phyloP scores from a whole-genome alignment of 2,329 filamentous ascomycete species.

The Seiridium unicorne region DNA sequence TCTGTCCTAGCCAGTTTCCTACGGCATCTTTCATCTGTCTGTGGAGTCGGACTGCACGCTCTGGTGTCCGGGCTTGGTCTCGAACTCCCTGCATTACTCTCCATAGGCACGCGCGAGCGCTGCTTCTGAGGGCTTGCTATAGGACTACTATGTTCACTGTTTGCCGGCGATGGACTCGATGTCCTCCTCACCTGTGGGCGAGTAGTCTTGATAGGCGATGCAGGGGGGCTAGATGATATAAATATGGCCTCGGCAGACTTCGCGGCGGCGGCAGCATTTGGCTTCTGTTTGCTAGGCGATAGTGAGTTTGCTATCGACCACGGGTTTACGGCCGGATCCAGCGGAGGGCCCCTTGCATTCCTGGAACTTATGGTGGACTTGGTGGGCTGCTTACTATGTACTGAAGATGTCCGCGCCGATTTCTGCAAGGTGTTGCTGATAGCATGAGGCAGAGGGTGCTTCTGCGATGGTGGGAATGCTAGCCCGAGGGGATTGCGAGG shows the following conservation, averaged over 20 bases:
- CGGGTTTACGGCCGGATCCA: conserved; percentile 26
- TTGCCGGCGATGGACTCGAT: background rate
- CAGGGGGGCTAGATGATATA: conserved; percentile 43
- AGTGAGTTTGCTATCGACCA: conserved; percentile 44
- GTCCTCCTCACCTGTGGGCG: conserved; percentile 17
- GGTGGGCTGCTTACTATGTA: conserved; percentile 26
- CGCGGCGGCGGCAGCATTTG: conserved; percentile 10
- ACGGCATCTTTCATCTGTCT: conserved; percentile 13
- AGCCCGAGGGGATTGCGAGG: conserved; percentile 5
- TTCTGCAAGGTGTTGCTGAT: conserved; percentile 4
- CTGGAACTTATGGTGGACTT: conserved; percentile 18
- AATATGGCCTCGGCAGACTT: conserved; percentile 35
- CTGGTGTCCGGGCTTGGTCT: background rate
- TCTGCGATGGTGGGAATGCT: conserved; percentile 12
- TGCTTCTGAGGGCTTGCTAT: conserved; percentile 3
- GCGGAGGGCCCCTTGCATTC: conserved; percentile 20
- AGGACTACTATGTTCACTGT: background rate
- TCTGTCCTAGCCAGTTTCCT: conserved; percentile 27
- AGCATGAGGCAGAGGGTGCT: conserved; percentile 5
- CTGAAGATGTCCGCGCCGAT: conserved; percentile 13
- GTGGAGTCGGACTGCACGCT: conserved; percentile 14
- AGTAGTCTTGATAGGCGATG: conserved; percentile 27
- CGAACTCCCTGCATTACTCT: background rate
- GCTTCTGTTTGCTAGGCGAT: conserved; percentile 9
- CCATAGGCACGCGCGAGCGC: conserved; percentile 12